Percentiles rank a stretch among this genome's conserved stretches.
Conservation (phyloP, 805 yeast genomes). For the Kodamaea sagamina region DNA sequence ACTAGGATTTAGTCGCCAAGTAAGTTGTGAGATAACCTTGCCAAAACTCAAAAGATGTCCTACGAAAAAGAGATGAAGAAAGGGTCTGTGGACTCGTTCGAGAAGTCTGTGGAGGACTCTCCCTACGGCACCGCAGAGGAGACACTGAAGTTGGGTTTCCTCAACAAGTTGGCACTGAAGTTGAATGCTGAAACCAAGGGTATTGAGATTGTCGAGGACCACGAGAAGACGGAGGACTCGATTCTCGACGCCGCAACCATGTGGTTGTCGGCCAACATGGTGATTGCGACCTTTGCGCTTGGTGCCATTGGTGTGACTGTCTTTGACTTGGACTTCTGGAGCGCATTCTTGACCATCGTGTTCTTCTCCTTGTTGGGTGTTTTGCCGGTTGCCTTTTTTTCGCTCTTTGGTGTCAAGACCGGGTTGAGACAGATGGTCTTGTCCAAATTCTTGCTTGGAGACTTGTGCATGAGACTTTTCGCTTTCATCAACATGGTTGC, state of each 20-base stretch:
- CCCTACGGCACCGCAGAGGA: slow-evolving; percentile 29
- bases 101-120: slow-evolving; percentile 26
- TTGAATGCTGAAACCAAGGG: slow-evolving; percentile 60
- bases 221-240: slow-evolving; percentile 69
- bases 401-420: slow-evolving; percentile 77
- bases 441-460: slow-evolving; percentile 77
- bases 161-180: slow-evolving; percentile 35
- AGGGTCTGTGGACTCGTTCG: slow-evolving; percentile 24
- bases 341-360: slow-evolving; percentile 62
- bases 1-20: neutral
- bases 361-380: slow-evolving; percentile 76
- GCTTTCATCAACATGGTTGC: slow-evolving; percentile 78
- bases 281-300: slow-evolving; percentile 75
- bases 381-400: slow-evolving; percentile 77
- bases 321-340: slow-evolving; percentile 73
- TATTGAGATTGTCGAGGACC: slow-evolving; percentile 77
- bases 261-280: slow-evolving; percentile 92
- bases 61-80: slow-evolving; percentile 22
- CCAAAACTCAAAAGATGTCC: slow-evolving; percentile 6
- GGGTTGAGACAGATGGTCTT: slow-evolving; percentile 89
- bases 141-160: slow-evolving; percentile 24
- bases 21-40: slow-evolving; percentile 11
- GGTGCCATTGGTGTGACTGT: slow-evolving; percentile 65
- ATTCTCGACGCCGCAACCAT: slow-evolving; percentile 73
- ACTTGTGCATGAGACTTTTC: slow-evolving; percentile 71